phyloP scores from a whole-genome alignment of 108 stramenopile species.

The Skeletonema costatum region DNA sequence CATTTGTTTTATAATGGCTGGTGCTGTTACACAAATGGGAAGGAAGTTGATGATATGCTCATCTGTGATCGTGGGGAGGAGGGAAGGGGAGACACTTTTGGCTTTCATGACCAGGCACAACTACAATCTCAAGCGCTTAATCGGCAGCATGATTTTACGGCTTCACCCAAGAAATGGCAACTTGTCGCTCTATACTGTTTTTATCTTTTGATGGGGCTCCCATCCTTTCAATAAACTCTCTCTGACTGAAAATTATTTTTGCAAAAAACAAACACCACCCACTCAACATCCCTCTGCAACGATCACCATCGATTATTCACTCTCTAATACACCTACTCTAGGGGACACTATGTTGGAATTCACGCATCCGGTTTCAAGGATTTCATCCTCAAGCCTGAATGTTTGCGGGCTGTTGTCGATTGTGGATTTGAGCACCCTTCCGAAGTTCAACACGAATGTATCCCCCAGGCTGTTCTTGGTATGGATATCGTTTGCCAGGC shows the following conservation, averaged over 20 bases:
- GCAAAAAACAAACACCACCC: slow-evolving; percentile 5
- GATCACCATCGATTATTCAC: slow-evolving; percentile 29
- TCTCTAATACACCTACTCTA: slow-evolving; percentile 30
- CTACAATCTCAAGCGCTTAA: background rate
- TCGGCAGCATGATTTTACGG: background rate
- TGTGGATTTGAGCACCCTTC: slow-evolving; percentile 99
- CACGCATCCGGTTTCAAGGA: slow-evolving; percentile 99
- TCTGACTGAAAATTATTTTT: slow-evolving; percentile 24
- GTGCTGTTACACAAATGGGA: background rate
- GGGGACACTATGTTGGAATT: slow-evolving; percentile 99
- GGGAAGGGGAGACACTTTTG: background rate
- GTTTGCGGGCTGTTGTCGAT: slow-evolving; percentile 97
- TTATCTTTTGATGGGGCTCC: slow-evolving; percentile 1
- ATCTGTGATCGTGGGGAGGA: background rate
- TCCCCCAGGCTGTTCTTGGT: slow-evolving; percentile 99
- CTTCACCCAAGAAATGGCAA: background rate
- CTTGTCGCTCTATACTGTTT: background rate
- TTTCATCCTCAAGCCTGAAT: slow-evolving; percentile 99
- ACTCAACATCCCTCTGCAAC: slow-evolving; percentile 5
- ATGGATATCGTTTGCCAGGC: slow-evolving; percentile 99
- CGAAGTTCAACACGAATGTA: slow-evolving; percentile 98
- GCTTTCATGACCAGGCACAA: background rate
- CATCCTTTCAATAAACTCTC: slow-evolving; percentile 2
- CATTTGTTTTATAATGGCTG: background rate
- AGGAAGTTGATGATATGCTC: background rate